phyloP scores from a whole-genome alignment of 352 stramenopile genomes.

The Pythium aphanidermatum region DNA sequence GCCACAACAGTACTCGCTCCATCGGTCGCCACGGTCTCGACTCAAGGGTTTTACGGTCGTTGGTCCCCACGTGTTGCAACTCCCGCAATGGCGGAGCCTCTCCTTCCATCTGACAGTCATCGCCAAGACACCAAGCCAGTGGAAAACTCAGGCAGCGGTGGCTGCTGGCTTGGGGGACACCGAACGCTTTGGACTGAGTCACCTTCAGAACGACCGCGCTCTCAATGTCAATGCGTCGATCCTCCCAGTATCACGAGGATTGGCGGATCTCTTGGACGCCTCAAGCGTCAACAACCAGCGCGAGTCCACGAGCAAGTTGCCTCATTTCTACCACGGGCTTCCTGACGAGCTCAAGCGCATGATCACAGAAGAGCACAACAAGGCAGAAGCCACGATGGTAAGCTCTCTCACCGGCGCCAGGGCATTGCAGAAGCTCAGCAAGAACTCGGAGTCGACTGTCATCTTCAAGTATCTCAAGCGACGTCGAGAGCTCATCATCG shows the following conservation, averaged over 20 bases:
- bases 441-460: conserved; percentile 54
- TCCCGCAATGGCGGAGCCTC: conserved; percentile 41
- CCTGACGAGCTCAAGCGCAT: conserved; percentile 67
- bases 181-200: conserved; percentile 46
- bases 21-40: not conserved
- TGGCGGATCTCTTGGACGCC: conserved; percentile 10
- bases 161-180: conserved; percentile 23
- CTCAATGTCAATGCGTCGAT: conserved; percentile 27
- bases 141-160: conserved; percentile 7
- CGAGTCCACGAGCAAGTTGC: conserved; percentile 22
- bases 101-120: conserved; percentile 32
- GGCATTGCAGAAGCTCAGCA: conserved; percentile 32
- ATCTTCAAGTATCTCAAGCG: conserved; percentile 57
- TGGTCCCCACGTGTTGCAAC: conserved; percentile 23
- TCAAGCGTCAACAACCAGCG: conserved; percentile 44
- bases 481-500: conserved; percentile 31
- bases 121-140: conserved; percentile 45
- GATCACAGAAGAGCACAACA: conserved; percentile 52
- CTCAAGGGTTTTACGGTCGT: conserved; percentile 29
- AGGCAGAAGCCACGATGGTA: conserved; percentile 6
- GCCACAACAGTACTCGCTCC: too few relatives aligned
- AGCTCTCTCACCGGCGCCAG: conserved; percentile 1
- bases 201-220: conserved; percentile 43
- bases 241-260: conserved; percentile 15
- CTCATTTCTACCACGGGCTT: conserved; percentile 75